phyloP scores from a whole-genome alignment of 306 rosid species.

The Malus sylvestris region DNA sequence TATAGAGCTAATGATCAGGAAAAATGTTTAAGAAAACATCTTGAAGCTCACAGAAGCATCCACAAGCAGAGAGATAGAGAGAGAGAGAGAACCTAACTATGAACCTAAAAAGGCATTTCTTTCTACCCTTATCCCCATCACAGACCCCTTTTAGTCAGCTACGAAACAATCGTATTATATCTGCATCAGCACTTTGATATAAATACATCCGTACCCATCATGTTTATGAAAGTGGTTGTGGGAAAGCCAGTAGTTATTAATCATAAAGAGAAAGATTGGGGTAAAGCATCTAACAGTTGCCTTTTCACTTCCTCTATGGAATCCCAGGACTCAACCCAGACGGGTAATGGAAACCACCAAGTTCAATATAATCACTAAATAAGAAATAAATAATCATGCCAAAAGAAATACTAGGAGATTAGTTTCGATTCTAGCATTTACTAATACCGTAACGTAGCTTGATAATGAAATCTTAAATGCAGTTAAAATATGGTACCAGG shows the following conservation, averaged over 20 bases:
- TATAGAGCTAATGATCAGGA: slow-evolving; percentile 20
- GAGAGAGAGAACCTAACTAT: not conserved
- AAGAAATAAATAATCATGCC: not conserved
- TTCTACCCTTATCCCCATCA: not conserved
- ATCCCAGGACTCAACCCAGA: not conserved
- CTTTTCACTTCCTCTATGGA: not conserved
- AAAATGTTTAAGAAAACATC: not conserved
- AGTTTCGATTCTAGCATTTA: not conserved
- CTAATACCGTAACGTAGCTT: slow-evolving; percentile 2
- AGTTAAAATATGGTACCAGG: slow-evolving; percentile 40
- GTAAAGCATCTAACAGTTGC: not conserved
- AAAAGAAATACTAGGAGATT: not conserved
- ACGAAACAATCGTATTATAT: not conserved
- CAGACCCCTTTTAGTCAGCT: not conserved
- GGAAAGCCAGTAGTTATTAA: not conserved
- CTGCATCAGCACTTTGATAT: not conserved
- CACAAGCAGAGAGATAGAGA: not conserved
- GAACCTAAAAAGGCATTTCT: not conserved
- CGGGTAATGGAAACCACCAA: not conserved
- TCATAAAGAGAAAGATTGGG: not conserved
- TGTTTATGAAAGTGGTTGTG: not conserved
- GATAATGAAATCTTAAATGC: slow-evolving; percentile 7
- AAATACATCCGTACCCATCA: not conserved
- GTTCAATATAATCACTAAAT: not conserved
- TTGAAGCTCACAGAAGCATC: slow-evolving; percentile 1